Evolutionary conservation across 1,284 basidiomycete genomes (phyloP), one percentile per base, ranked within the genome.

Genomic region (Agroathelia rolfsii): DNA sequence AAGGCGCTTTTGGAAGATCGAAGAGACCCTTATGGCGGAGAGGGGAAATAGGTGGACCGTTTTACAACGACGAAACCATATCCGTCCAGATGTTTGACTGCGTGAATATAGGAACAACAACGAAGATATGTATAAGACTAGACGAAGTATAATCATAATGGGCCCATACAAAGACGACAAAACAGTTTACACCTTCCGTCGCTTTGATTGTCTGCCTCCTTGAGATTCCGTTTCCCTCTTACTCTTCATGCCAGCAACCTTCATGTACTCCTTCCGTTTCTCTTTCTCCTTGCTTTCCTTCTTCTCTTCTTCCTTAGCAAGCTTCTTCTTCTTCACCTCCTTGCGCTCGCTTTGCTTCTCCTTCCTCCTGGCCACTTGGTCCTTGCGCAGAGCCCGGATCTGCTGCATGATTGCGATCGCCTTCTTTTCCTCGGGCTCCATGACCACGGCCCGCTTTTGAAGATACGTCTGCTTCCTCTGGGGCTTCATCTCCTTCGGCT

Each of bases 381-480:
- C 92, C 58, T 92, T 93, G 37, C 88, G 67, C 45, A 99, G 61
- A 5, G 92, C 88, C 36, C 87, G 77, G 48, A 96, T 92, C 64
- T 97, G 93, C 57, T 98, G 94, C 51, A 99, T 56, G 23, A 97
- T 59, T n/a, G 86, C 81, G 14, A 96, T 63, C 0, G 94, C 92
- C 51, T 79, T 84, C 65, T 83, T 88, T 66, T 98, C 94, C 49
- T 95, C 89, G 2, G 87, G 84, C 51, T 94, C 87, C 66, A 98
- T 69, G 26, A 99, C 80, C 11, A 97, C 93, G 0, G 94, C 92
- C 11, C 93, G 80, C 51, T 84, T 85, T 56, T 92, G 86, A 52
- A 94, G 58, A 55, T 95, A 94, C 13, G 92, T 94, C 50, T 74
- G 66, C 35, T 67, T 64, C 24, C 61, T 59, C 57, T 89, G 87